Percentiles rank a stretch among this genome's conserved stretches.
phyloP scores from a whole-genome alignment of 768 basidiomycete genomes.

The Tulasnella sp. region DNA sequence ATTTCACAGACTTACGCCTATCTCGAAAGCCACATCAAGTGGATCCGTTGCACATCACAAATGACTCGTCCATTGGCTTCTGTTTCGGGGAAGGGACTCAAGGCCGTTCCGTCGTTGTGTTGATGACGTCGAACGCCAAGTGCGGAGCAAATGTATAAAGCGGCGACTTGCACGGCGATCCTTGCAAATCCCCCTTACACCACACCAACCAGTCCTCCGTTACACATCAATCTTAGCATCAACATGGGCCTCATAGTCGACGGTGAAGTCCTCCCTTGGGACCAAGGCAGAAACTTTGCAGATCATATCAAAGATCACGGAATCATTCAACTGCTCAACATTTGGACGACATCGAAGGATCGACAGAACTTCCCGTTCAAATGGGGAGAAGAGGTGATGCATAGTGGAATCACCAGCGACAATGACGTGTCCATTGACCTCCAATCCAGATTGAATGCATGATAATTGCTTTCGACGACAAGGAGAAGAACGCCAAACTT shows the following conservation, averaged over 20 bases:
- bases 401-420: background rate
- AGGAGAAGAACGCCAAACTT: conserved; percentile 65
- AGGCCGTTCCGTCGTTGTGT: no score
- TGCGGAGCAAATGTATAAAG: background rate
- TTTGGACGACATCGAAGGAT: conserved; percentile 85
- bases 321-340: conserved; percentile 87
- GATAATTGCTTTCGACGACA: conserved; percentile 75
- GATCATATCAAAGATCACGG: conserved; percentile 87
- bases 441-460: conserved; percentile 78
- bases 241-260: background rate
- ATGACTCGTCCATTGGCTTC: no score
- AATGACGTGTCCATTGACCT: conserved; percentile 2
- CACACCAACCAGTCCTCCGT: background rate
- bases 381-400: conserved; percentile 91
- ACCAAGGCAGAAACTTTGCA: conserved; percentile 72
- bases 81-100: no score
- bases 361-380: conserved; percentile 83
- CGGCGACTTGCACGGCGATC: background rate
- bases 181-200: background rate
- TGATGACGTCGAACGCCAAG: background rate
- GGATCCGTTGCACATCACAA: no score
- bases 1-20: no score
- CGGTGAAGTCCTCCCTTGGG: conserved; percentile 56
- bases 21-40: no score
- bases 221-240: background rate